These are phyloP conservation scores for Jasminum sambac DNA, from an alignment of 257 asterid species.

Conservation along the genomic window DNA sequence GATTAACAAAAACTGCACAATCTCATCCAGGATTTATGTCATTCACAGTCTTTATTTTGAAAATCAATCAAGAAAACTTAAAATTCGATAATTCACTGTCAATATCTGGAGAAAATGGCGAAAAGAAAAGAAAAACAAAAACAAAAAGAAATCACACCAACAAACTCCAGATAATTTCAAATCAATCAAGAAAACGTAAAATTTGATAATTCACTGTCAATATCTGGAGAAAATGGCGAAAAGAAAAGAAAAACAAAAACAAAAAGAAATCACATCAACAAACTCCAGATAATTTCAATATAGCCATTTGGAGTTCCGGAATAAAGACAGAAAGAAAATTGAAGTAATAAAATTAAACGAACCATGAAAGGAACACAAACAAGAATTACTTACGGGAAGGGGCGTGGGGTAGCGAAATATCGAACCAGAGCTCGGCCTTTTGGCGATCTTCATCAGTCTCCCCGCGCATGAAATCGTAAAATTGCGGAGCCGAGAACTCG, in stretches of 20 bases:
- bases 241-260: not conserved
- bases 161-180: slow-evolving; percentile 2
- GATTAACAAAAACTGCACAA: not conserved
- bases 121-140: not conserved
- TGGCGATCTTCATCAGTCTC: slow-evolving; percentile 64
- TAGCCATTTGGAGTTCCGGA: not conserved
- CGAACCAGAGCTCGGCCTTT: slow-evolving; percentile 87
- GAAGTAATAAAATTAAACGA: not conserved
- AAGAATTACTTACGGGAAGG: slow-evolving; percentile 79
- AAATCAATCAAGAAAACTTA: not conserved
- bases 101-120: not conserved
- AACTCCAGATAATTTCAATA: not conserved
- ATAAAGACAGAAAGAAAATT: not conserved
- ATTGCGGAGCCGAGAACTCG: slow-evolving; percentile 83
- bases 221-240: not conserved
- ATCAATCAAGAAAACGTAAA: too few species aligned
- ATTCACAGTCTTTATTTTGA: not conserved
- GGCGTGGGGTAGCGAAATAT: slow-evolving; percentile 51
- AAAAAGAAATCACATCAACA: not conserved
- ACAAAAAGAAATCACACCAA: not conserved
- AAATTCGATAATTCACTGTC: not conserved
- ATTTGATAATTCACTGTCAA: not conserved
- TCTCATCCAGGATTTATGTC: not conserved
- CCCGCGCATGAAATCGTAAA: slow-evolving; percentile 60
- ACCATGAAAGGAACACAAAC: not conserved